Base-by-base conservation (phyloP, 108 stramenopile species). In the Cylindrotheca closterium region DNA sequence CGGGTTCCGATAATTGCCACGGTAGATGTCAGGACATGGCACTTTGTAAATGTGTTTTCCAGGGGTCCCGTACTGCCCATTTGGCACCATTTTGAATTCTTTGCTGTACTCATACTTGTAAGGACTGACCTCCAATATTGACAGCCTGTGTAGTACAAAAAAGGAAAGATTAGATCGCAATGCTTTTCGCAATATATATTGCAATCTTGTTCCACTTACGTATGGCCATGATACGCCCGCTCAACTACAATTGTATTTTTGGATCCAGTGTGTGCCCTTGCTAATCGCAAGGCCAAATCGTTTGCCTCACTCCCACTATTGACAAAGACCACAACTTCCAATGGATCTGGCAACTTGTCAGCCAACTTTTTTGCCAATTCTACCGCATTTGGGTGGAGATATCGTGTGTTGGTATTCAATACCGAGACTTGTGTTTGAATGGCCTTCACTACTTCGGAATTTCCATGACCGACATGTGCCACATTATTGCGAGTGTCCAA, bases 251-350 rank as follows among this genome's bases (percentile, higher is more conserved):
- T 88, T 47, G 70, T 85, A 68, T 81, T 77, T 56, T 65, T 69
- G 18, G 74, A 75, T 18, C 58, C 5, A 2, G 74, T 81, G 33
- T 74, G 68, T 8, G 87, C 89, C n/a, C 91, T 71, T 15, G 96
- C 96, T 52, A 98, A 70, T 50, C 98, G 91, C 23, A 98, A 63
- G 17, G 98, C 98, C 60, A 98, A 80, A 69, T 98, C 98, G 75
- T 98, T 98, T 18, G 98, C 98, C 77, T 98, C 98, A 51, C 80
- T 91, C 0, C 98, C 98, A 28, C 87, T 89, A 70, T 97, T 97
- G 50, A 97, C 96, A 65, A 98, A 91, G 53, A 92, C 96, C 4
- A 96, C 93, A 12, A 77, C 68, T 52, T 82, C 67, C 48, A 92
- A 73, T n/a, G 82, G 68, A 34, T 75, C 68, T 10, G 95, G 89